phyloP scores from a whole-genome alignment of 2,329 filamentous ascomycete species.

The Leptodontidium sp. region DNA sequence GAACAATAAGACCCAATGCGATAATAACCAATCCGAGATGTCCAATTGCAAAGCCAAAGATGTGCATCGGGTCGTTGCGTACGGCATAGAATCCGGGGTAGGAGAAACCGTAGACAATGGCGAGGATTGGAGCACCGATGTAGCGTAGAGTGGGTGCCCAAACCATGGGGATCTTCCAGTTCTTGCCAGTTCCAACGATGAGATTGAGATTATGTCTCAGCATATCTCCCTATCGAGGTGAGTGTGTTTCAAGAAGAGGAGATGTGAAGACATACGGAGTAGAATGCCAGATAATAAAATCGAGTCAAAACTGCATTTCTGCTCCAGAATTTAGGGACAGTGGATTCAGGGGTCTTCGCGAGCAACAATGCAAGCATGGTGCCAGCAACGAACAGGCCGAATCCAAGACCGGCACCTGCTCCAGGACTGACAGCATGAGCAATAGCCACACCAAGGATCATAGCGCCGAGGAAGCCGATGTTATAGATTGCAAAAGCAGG shows the following conservation, averaged over 20 bases:
- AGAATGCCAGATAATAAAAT: conserved; percentile 19
- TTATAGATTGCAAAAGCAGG: conserved; percentile 14
- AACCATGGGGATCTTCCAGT: conserved; percentile 9
- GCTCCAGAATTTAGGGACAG: not conserved
- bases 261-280: not conserved
- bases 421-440: conserved; percentile 17
- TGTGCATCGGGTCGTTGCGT: conserved; percentile 19
- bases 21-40: conserved; percentile 15
- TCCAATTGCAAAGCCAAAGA: conserved; percentile 10
- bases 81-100: conserved; percentile 12
- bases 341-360: conserved; percentile 4
- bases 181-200: conserved; percentile 10
- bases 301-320: not conserved
- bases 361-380: not conserved
- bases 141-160: conserved; percentile 17
- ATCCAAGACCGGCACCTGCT: conserved; percentile 18
- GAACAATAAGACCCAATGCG: conserved; percentile 1
- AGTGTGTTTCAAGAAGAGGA: not conserved
- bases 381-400: conserved; percentile 11
- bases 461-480: conserved; percentile 3
- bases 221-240: conserved; percentile 3
- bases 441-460: conserved; percentile 8
- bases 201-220: conserved; percentile 4
- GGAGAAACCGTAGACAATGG: conserved; percentile 17
- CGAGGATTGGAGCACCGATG: conserved; percentile 8